phyloP scores from a whole-genome alignment of 2,329 filamentous ascomycete genomes.

The Ophiosphaerella narmari region DNA sequence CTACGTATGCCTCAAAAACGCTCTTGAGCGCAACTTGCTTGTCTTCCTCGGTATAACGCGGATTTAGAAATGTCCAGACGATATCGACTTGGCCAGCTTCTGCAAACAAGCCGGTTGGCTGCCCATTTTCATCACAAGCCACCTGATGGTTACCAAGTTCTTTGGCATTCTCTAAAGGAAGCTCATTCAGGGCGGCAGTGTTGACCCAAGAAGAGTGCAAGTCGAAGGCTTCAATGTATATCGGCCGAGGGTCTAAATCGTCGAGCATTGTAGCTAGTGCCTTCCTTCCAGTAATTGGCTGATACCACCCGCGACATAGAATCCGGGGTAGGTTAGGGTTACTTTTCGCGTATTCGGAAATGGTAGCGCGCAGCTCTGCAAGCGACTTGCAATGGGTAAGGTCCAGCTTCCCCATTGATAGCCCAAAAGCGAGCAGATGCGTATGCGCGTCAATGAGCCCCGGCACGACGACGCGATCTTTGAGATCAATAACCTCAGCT shows the following conservation, averaged over 20 bases:
- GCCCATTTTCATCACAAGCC: constrained; percentile 8
- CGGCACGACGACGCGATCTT: constrained; percentile 49
- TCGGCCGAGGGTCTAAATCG: constrained; percentile 53
- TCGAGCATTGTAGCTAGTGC: constrained; percentile 54
- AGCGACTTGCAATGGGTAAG: constrained; percentile 52
- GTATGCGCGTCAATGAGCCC: constrained; percentile 61
- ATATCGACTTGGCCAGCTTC: constrained; percentile 13
- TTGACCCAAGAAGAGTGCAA: constrained; percentile 59
- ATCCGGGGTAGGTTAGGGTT: constrained; percentile 52
- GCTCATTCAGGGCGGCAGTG: constrained; percentile 53
- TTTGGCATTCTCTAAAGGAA: constrained; percentile 48
- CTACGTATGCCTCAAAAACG: constrained; percentile 53
- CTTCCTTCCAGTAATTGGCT: constrained; percentile 55
- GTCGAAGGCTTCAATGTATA: constrained; percentile 59
- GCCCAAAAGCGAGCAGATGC: constrained; percentile 58
- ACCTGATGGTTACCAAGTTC: constrained; percentile 10
- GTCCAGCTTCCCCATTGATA: constrained; percentile 54
- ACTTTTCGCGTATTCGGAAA: constrained; percentile 48
- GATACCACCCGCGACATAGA: constrained; percentile 53
- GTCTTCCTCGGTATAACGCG: constrained; percentile 51
- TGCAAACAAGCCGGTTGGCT: constrained; percentile 13
- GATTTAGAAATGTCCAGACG: constrained; percentile 56
- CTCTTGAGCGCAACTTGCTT: constrained; percentile 50
- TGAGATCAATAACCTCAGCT: constrained; percentile 32
- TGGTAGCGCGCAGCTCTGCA: constrained; percentile 51